Evolutionary conservation across 2,329 filamentous ascomycete species (phyloP), one percentile per base, ranked within the genome.

Genomic region (Penicillium sumatraense): DNA sequence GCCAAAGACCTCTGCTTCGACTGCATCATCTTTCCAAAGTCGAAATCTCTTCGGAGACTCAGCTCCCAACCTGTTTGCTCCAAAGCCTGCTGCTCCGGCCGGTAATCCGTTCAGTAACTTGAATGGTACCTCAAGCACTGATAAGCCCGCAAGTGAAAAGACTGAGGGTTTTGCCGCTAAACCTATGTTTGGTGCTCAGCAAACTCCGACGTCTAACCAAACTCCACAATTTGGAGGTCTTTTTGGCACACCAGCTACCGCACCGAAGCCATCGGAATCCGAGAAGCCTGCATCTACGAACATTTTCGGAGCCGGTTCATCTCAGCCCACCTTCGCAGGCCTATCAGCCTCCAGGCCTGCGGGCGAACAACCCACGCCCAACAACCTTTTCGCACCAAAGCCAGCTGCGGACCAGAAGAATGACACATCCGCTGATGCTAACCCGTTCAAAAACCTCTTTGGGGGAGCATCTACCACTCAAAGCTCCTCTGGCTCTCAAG

Each of bases 41-140:
- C 55, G 51, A 3, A 60, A 56, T 16, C 7, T 60, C 9, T 61
- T 60, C n/a, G 57, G 59, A 20, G 52, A 47, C 24, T 53, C 54
- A 11, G 21, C 58, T n/a, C n/a, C 53, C 3, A 53, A 38, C 16
- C 1, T 56, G 2, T 58, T 58, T 27, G 16, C 58, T 21, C 14
- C 56, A 8, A 59, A 56, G 44, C 51, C 57, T n/a, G 26, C 50
- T 45, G 29, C 53, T 13, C 48, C 46, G 1, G 38, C 56, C 14
- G 21, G 48, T 46, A 56, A 59, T 31, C 51, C 56, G 14, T 60
- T 60, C 16, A 45, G 46, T 24, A 48, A 48, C 29, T 18, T 58
- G 14, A 58, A 33, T 31, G 24, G 40, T 2, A n/a, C 56, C 24
- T 41, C 53, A 21, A 26, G 41, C 7, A 9, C 51, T 5, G 51